Base-by-base conservation (phyloP, 345 rosid species). In the Salix koriyanagi region DNA sequence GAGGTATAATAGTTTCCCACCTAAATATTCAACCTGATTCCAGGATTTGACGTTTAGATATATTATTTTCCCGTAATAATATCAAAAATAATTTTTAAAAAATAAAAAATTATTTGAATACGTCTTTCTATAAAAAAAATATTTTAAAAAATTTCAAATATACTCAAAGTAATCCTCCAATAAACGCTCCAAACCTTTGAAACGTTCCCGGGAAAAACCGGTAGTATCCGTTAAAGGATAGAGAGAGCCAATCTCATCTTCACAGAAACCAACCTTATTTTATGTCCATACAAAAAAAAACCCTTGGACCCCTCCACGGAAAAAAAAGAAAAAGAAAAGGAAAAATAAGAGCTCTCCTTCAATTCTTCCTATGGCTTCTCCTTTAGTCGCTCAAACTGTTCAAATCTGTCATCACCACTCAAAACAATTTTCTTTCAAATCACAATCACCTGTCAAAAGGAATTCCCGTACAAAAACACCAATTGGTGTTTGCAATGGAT, bases 281-380 rank as follows among this genome's bases (percentile, higher is more conserved):
- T 19, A n/a, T 12, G 79, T 76, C 79, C 74, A 76, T 60, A 76
- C 74, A 69, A 58, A 46, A 50, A 42, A 11, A 42, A 42, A 2
- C 14, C 44, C 21, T 32, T 19, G 64, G 74, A 54, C 42, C 74
- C 74, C 32, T 16, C 18, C 74, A 10, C 42, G 19, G 30, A 9
- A 12, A 11, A 42, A 11, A 41, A 36, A 5, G 13, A 41, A 41
- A 10, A 41, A 2, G 14, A 11, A 11, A 42, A 41, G 1, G 46
- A 42, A 42, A 42, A 42, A 42, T 42, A 42, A 2, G 46, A 42
- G 46, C 14, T 56, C 6, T 18, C 19, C 39, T 37, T 19, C 12
- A 1, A 5, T 60, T 78, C 66, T 34, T 56, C 34, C 85, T 67
- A 91, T 90, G 94, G 90, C 93, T 50, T 48, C 82, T 65, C 84